Base-by-base conservation (phyloP, 2,329 filamentous ascomycete genomes). In the Alternaria alternata region DNA sequence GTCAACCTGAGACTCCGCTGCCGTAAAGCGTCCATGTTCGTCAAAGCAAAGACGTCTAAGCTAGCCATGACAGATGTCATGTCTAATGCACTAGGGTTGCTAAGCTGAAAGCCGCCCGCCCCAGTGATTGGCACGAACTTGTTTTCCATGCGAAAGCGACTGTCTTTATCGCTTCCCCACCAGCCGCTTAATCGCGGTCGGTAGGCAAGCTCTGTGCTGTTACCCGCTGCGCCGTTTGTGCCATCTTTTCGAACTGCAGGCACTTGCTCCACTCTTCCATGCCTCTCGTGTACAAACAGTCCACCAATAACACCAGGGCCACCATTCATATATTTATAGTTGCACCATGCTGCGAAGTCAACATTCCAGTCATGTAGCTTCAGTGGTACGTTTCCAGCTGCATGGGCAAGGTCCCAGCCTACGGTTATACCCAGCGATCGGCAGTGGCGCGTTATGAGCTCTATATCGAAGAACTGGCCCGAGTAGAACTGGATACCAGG, bases 401-500 rank as follows among this genome's bases (percentile, higher is more conserved):
- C 92, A 76, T 96, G 93, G 0, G 93, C 93, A 26, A 95, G 88
- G 75, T 96, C 93, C 93, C 93, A 97, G 26, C 93, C 92, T 5
- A 95, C 88, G 1, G 88, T 78, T 43, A 96, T 88, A 51, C 89
- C 91, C 65, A 87, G 87, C 0, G 82, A 83, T 65, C 89, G 90
- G 0, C 93, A 93, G 79, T 94, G 85, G 1, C 85, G 84, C 1
- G 94, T 97, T 76, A 97, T 97, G 43, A 81, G 84, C 43, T 87
- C 80, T 4, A 97, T 94, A 77, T 97, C 92, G 68, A 97, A 91
- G 57, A 91, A 87, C 76, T 97, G 94, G 55, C 93, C 93, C 0
- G 91, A 95, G 80, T 96, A 97, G 82, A 93, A 97, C 75, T 97
- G 93, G 42, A 97, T 90, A 9, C 92, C 94, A 0, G 93, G 92